phyloP scores from a whole-genome alignment of 2,329 filamentous ascomycete genomes.

The Trichoderma breve region DNA sequence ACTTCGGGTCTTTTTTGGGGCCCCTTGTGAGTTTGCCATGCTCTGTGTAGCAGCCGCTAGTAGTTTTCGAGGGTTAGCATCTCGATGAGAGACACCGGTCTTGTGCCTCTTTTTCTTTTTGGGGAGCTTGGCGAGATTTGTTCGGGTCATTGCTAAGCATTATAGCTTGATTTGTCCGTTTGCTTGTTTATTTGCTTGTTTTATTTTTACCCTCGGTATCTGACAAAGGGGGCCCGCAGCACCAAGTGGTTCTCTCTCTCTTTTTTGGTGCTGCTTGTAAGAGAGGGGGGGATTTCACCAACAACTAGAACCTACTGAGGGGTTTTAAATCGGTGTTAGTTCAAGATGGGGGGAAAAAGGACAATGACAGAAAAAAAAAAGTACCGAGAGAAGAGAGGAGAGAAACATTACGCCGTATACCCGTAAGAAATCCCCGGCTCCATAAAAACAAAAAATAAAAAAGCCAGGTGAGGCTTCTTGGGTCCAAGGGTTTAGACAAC shows the following conservation, averaged over 20 bases:
- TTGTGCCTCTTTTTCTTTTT: neutral
- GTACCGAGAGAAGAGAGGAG: neutral
- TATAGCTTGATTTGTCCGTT: neutral
- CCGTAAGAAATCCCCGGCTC: neutral
- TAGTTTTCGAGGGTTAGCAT: neutral
- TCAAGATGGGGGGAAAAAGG: neutral
- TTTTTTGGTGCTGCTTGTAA: neutral
- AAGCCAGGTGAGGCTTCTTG: neutral
- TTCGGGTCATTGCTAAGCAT: neutral
- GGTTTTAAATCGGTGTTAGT: slow-evolving; percentile 7
- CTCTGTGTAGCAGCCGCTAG: neutral
- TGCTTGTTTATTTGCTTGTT: neutral
- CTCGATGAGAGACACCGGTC: neutral
- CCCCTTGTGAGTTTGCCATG: neutral
- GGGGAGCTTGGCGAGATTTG: neutral
- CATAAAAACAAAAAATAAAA: slow-evolving; percentile 2
- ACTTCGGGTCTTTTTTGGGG: neutral
- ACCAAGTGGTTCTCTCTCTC: neutral
- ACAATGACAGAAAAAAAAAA: neutral
- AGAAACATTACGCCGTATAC: slow-evolving; percentile 1
- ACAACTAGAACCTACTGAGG: neutral
- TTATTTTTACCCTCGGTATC: neutral
- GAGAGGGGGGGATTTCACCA: neutral
- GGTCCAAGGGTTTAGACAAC: neutral
- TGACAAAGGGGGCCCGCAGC: neutral